Base-by-base conservation (phyloP, 495 filamentous ascomycete genomes). In the Penicillium chermesinum region DNA sequence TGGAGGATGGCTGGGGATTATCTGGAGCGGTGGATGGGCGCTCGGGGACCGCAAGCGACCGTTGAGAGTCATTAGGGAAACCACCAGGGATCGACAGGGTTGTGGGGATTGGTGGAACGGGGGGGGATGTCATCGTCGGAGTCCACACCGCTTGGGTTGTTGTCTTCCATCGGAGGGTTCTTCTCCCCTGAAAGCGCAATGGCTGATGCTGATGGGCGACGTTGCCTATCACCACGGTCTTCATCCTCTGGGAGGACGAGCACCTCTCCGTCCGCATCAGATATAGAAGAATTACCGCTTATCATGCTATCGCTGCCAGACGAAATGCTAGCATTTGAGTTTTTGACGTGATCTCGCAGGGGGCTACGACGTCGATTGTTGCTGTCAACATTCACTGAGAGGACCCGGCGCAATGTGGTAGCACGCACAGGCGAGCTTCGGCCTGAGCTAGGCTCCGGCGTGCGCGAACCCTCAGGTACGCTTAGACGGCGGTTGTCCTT, bases 351-450 rank as follows among this genome's bases (percentile, higher is more conserved):
- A 20, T 62, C 62, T 7, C 69, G 62, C 16, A 75, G 49, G 1
- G 72, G 70, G 44, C 70, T 75, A 20, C 62, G 58, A n/a, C 58
- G 61, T n/a, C 65, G 64, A n/a, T 40, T 33, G 7, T 64, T 55
- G 7, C 58, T 55, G 8, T 69, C 69, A 49, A 63, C 67, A 51
- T 56, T 65, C 19, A 70, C 82, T 2, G 80, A 82, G 13, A 88
- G 75, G 17, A 84, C 85, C 40, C 81, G 79, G 63, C 90, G 91
- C 49, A 96, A 73, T 55, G 95, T 89, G 46, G 90, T 89, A n/a
- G 95, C 83, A 30, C 86, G 84, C n/a, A 89, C 81, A 9, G 88
- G 81, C 14, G 79, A 83, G 20, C 78, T 82, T 48, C 80, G 65
- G 58, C 70, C 81, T 21, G 82, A 83, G 40, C 74, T 74, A 51